A percentile compares a stretch with the other conserved stretches of the same genome.
Conservation (phyloP, 1,139 yeast genomes). For the Kazachstania sp. region DNA sequence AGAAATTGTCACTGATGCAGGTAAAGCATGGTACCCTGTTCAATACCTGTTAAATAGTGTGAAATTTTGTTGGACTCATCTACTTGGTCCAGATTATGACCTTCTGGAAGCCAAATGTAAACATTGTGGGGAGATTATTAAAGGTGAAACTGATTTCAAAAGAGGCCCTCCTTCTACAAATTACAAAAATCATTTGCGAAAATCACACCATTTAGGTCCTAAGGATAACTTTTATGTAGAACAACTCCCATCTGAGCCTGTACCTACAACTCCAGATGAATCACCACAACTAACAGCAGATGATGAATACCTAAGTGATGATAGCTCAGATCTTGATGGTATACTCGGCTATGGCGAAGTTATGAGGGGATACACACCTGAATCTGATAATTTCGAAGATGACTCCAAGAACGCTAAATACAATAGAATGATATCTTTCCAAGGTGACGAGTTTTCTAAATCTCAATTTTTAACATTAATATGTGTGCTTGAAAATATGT, state of each 20-base stretch:
- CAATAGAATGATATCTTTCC: neutral
- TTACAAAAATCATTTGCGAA: constrained; percentile 8
- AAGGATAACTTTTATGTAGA: neutral
- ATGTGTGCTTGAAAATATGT: constrained; percentile 10
- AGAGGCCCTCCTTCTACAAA: constrained; percentile 3
- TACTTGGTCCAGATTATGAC: constrained; percentile 7
- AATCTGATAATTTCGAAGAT: constrained; percentile 6
- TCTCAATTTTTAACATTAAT: neutral
- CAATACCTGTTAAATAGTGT: constrained; percentile 7
- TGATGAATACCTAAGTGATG: no score
- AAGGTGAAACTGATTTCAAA: neutral
- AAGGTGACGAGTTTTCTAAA: neutral
- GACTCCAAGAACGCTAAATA: constrained; percentile 6
- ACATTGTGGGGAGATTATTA: constrained; percentile 12
- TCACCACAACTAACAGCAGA: no score
- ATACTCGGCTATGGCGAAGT: no score
- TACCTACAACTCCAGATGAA: no score
- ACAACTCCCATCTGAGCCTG: no score
- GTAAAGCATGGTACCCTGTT: constrained; percentile 11
- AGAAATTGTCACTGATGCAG: constrained; percentile 1
- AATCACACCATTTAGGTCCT: constrained; percentile 7
- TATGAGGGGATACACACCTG: neutral
- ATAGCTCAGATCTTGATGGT: no score
- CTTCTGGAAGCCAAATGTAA: constrained; percentile 10
- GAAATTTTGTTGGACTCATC: constrained; percentile 13